Percentiles rank a stretch among this genome's conserved stretches.
phyloP scores from a whole-genome alignment of 352 stramenopile species.

The Phytophthora citricola region DNA sequence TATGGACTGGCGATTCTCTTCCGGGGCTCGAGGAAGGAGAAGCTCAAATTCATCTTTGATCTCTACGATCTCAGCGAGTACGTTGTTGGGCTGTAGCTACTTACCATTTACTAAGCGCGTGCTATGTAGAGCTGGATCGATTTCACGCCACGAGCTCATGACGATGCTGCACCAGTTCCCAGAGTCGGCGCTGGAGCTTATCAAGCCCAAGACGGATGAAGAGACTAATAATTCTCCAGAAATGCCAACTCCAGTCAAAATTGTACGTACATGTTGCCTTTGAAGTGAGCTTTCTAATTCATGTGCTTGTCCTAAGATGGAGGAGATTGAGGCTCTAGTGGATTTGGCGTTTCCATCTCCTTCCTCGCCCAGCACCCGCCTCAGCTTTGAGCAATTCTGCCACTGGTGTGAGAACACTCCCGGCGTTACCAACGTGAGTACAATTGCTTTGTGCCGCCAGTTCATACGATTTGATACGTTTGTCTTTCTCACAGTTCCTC shows the following conservation, averaged over 20 bases:
- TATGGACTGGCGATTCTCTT: conserved; percentile 88
- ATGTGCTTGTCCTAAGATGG: conserved; percentile 37
- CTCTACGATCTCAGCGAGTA: conserved; percentile 92
- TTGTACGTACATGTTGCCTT: conserved; percentile 19
- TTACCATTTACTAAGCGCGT: conserved; percentile 26
- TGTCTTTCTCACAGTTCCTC: conserved; percentile 52
- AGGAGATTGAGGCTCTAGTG: conserved; percentile 86
- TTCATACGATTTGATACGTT: no score
- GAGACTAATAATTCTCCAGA: conserved; percentile 22
- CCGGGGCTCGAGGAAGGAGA: conserved; percentile 88
- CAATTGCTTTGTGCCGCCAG: background rate
- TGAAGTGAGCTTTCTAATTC: background rate
- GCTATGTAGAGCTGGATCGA: conserved; percentile 66
- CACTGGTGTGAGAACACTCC: conserved; percentile 86
- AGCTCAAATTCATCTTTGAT: conserved; percentile 94
- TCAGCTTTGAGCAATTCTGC: conserved; percentile 91
- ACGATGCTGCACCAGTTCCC: conserved; percentile 90
- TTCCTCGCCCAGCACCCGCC: conserved; percentile 50
- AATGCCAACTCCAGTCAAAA: conserved; percentile 21
- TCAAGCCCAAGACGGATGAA: conserved; percentile 47
- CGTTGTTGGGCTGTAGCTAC: background rate
- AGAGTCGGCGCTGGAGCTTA: conserved; percentile 66
- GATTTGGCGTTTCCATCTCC: conserved; percentile 71
- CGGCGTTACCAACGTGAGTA: conserved; percentile 70
- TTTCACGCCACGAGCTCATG: conserved; percentile 85